Conservation (phyloP, 345 rosid genomes). For the Erodium maritimum region DNA sequence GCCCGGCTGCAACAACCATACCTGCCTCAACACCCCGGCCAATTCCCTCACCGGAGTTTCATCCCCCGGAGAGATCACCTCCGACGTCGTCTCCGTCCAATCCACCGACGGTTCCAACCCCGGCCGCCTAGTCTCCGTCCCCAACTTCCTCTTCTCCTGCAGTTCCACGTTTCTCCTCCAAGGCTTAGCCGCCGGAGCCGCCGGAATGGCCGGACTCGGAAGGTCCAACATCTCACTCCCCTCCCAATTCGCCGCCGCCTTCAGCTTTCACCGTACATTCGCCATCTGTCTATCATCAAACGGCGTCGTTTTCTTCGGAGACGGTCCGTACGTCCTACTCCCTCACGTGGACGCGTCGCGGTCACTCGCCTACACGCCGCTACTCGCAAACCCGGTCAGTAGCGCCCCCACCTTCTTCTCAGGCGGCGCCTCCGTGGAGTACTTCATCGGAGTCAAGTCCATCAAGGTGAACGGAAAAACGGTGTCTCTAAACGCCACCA, state of each 20-base stretch:
- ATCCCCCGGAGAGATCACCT: slow-evolving; percentile 38
- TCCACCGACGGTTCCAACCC: slow-evolving; percentile 62
- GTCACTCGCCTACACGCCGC: slow-evolving; percentile 37
- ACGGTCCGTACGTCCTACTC: slow-evolving; percentile 43
- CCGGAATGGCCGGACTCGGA: slow-evolving; percentile 59
- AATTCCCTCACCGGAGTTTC: slow-evolving; percentile 32
- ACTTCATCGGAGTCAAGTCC: slow-evolving; percentile 46
- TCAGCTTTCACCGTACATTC: slow-evolving; percentile 46
- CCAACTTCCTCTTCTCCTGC: slow-evolving; percentile 30
- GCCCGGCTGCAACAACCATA: slow-evolving; percentile 68
- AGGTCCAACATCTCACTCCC: slow-evolving; percentile 35
- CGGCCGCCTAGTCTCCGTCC: slow-evolving; percentile 26
- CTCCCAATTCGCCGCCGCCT: slow-evolving; percentile 38
- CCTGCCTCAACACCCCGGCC: slow-evolving; percentile 34
- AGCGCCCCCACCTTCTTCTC: slow-evolving; percentile 22
- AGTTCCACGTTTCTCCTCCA: slow-evolving; percentile 27
- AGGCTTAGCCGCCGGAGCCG: slow-evolving; percentile 37
- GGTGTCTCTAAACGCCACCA: slow-evolving; percentile 28
- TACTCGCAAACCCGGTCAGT: slow-evolving; percentile 50
- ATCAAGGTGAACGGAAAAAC: slow-evolving; percentile 24
- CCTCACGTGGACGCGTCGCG: slow-evolving; percentile 36
- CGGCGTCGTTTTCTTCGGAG: slow-evolving; percentile 49
- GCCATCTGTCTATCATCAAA: slow-evolving; percentile 43
- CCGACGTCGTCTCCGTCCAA: slow-evolving; percentile 43
- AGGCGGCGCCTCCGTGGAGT: slow-evolving; percentile 54